A percentile compares a stretch with the other conserved stretches of the same genome.
Conservation (phyloP, 495 filamentous ascomycete genomes). For the Penicillium pancosmium region DNA sequence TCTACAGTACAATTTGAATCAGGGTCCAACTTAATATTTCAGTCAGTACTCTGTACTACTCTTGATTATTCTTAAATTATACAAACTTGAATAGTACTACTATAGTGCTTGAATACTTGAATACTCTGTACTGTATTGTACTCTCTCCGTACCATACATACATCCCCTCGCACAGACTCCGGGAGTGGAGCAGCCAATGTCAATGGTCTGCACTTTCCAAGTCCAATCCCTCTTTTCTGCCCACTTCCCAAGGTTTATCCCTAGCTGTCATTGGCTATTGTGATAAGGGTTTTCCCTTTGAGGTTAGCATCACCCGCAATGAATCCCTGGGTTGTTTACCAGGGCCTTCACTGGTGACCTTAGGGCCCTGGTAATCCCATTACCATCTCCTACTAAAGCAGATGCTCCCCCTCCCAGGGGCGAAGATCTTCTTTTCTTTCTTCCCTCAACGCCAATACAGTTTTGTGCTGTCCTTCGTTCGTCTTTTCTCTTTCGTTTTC, state of each 20-base stretch:
- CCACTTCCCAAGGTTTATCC: background rate
- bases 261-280: background rate
- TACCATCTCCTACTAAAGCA: constrained; percentile 3
- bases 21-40: too few species aligned
- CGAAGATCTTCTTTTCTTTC: background rate
- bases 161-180: background rate
- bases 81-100: too few species aligned
- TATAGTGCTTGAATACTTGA: background rate
- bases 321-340: constrained; percentile 10
- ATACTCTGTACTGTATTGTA: background rate
- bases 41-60: too few species aligned
- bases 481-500: constrained; percentile 17
- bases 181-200: constrained; percentile 2
- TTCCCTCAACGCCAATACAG: constrained; percentile 7
- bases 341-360: background rate
- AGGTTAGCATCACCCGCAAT: constrained; percentile 7
- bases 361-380: constrained; percentile 1
- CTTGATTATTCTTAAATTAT: background rate
- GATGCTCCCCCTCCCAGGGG: background rate
- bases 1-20: too few species aligned
- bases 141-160: background rate
- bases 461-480: constrained; percentile 12
- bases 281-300: background rate
- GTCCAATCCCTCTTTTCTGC: background rate
- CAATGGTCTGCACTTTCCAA: constrained; percentile 4